Conservation (phyloP, 306 rosid species). For the Acmispon strigosus region DNA sequence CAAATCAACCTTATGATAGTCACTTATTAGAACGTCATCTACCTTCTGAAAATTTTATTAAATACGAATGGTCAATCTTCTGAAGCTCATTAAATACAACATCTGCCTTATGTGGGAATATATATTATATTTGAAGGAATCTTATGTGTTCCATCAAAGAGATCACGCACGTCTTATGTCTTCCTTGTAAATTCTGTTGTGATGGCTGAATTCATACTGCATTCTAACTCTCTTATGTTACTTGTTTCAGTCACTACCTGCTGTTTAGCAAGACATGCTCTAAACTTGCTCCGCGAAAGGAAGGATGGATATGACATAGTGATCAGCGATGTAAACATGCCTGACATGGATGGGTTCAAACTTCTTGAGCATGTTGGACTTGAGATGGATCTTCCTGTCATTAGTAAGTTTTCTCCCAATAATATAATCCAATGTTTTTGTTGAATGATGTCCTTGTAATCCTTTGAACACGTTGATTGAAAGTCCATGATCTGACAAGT, state of each 20-base stretch:
- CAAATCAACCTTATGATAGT: no score
- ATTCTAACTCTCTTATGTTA: background rate
- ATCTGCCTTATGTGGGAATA: no score
- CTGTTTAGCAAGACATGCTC: no score
- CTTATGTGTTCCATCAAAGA: no score
- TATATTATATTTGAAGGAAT: no score
- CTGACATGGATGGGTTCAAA: slow-evolving; percentile 92
- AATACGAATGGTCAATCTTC: no score
- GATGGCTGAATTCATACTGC: background rate
- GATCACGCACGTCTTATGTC: background rate
- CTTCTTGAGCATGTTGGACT: slow-evolving; percentile 83
- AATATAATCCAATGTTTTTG: no score
- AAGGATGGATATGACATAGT: slow-evolving; percentile 84
- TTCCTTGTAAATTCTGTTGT: background rate
- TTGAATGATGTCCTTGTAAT: background rate
- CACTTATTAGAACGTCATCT: no score
- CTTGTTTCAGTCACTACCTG: slow-evolving; percentile 59
- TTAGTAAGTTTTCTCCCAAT: slow-evolving; percentile 1
- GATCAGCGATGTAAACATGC: slow-evolving; percentile 91
- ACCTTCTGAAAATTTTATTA: no score
- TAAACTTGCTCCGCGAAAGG: slow-evolving; percentile 60
- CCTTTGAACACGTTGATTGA: slow-evolving; percentile 20
- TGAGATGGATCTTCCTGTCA: slow-evolving; percentile 96
- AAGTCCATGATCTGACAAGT: slow-evolving; percentile 35
- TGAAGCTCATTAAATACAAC: no score